Evolutionary conservation across 768 basidiomycete species (phyloP).

Genomic region (Amanita subjunquillea): DNA sequence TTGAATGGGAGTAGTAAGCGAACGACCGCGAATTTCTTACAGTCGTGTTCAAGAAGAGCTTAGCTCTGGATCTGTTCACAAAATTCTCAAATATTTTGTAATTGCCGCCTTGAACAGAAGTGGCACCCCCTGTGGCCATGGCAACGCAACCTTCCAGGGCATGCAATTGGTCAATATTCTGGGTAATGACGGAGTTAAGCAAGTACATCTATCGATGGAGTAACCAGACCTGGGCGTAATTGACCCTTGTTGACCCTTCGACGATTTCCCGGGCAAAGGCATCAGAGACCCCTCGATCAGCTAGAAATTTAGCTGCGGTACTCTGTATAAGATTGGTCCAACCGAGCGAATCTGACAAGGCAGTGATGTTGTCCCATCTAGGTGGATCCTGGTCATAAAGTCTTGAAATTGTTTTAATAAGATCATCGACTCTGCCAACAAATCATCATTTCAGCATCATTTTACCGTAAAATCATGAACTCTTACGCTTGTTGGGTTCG

Average conservation of each 20-base stretch:
- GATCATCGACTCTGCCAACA: constrained; percentile 38
- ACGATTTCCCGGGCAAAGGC: constrained; percentile 65
- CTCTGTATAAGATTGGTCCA: constrained; percentile 40
- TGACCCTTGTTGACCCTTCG: constrained; percentile 74
- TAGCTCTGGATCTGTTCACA: constrained; percentile 57
- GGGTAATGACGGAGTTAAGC: not conserved
- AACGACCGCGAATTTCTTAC: constrained; percentile 23
- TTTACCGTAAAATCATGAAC: constrained; percentile 1
- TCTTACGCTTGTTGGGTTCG: constrained; percentile 46
- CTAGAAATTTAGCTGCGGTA: constrained; percentile 49
- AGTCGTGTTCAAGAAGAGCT: constrained; percentile 57
- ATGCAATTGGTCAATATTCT: constrained; percentile 67
- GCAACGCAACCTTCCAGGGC: constrained; percentile 64
- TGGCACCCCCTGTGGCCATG: constrained; percentile 63
- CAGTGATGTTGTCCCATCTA: constrained; percentile 52
- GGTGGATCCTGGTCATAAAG: constrained; percentile 48
- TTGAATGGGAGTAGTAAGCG: not conserved
- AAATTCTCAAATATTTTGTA: constrained; percentile 80
- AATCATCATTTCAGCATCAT: not conserved
- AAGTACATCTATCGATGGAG: not conserved
- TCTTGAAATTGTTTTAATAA: constrained; percentile 39
- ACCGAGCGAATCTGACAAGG: constrained; percentile 40
- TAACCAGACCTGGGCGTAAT: constrained; percentile 61
- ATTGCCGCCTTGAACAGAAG: constrained; percentile 69
- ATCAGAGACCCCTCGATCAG: constrained; percentile 39